Percentiles rank a stretch among this genome's conserved stretches.
phyloP scores from a whole-genome alignment of 176 grass and related monocot genomes.

The Oryza punctata region DNA sequence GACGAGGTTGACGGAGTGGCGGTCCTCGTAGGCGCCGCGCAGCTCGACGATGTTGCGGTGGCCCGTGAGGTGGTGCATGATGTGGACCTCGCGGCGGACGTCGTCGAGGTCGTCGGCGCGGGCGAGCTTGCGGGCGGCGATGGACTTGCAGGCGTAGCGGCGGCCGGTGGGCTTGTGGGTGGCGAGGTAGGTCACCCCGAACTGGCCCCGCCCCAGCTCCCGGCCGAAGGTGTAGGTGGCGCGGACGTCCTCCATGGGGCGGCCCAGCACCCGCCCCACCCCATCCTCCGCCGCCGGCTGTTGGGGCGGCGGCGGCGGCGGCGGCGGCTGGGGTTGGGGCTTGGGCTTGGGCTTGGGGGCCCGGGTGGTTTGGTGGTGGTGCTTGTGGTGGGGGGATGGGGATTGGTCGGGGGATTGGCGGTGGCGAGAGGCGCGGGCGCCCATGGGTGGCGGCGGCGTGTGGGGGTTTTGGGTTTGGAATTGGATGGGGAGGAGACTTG shows the following conservation, averaged over 20 bases:
- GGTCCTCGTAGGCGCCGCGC: slow-evolving; percentile 75
- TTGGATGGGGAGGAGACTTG: not conserved
- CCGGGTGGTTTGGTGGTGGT: slow-evolving; percentile 28
- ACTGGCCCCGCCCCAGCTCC: slow-evolving; percentile 80
- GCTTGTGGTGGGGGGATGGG: too few relatives aligned
- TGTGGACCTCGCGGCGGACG: slow-evolving; percentile 88
- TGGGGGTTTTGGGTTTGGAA: not conserved
- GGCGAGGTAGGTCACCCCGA: slow-evolving; percentile 89
- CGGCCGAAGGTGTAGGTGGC: slow-evolving; percentile 77
- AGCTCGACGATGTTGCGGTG: slow-evolving; percentile 96
- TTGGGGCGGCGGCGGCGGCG: not conserved
- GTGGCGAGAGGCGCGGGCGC: slow-evolving; percentile 73
- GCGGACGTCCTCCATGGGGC: slow-evolving; percentile 80
- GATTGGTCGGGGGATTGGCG: not conserved
- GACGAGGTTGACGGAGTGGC: slow-evolving; percentile 91
- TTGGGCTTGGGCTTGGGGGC: slow-evolving; percentile 9
- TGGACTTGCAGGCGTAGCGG: slow-evolving; percentile 85
- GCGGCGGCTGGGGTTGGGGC: not conserved
- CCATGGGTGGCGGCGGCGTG: slow-evolving; percentile 53
- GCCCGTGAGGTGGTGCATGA: slow-evolving; percentile 99
- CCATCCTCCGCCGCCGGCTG: not conserved
- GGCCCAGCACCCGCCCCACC: slow-evolving; percentile 61
- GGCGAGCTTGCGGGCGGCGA: slow-evolving; percentile 76
- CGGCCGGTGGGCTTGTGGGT: slow-evolving; percentile 59
- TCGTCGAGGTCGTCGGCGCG: slow-evolving; percentile 78